Evolutionary conservation across 108 stramenopile species (phyloP).

Genomic region (Pseudonitzschia delicatissima): DNA sequence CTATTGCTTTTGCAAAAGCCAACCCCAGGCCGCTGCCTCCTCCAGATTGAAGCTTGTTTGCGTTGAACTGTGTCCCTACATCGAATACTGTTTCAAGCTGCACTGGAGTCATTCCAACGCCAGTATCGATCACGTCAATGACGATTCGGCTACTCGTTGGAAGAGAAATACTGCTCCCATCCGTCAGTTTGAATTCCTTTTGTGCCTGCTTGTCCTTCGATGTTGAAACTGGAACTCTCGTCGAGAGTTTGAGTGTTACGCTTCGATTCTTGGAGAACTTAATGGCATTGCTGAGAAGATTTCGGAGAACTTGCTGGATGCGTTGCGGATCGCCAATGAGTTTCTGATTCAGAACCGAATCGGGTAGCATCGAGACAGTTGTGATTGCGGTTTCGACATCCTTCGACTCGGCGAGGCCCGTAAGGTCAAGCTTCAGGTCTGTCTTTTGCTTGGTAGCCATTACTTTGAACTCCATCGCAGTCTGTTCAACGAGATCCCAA

Average conservation of each 20-base stretch:
- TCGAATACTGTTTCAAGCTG: constrained; percentile 45
- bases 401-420: neutral
- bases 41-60: constrained; percentile 60
- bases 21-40: constrained; percentile 69
- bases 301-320: constrained; percentile 45
- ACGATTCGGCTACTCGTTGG: neutral
- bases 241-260: too few relatives aligned
- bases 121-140: constrained; percentile 38
- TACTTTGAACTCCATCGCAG: constrained; percentile 27
- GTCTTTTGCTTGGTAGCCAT: constrained; percentile 12
- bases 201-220: too few relatives aligned
- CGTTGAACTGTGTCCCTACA: constrained; percentile 65
- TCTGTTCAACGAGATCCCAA: constrained; percentile 18
- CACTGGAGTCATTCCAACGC: constrained; percentile 50
- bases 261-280: too few relatives aligned
- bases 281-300: constrained; percentile 62
- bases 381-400: neutral
- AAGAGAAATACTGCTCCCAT: too few relatives aligned
- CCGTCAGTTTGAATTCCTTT: too few relatives aligned
- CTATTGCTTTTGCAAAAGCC: constrained; percentile 58
- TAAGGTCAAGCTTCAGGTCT: constrained; percentile 4
- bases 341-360: neutral
- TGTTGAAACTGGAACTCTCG: too few relatives aligned
- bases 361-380: neutral
- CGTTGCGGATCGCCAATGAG: constrained; percentile 41